Base-by-base conservation (phyloP, 345 rosid genomes). In the Iberis pinnata region DNA sequence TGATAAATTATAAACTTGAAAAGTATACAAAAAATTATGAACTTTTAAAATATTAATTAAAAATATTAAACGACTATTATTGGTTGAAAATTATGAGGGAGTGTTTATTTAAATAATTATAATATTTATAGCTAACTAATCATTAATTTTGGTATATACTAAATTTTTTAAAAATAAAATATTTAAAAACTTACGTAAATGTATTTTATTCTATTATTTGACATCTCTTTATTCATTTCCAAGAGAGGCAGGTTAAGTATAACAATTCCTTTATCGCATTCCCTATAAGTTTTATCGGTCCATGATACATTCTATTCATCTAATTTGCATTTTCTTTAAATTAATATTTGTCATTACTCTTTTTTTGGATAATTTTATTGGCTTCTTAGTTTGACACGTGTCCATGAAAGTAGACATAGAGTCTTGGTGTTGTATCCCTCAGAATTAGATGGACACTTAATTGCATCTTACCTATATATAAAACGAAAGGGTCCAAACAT, bases 311-410 rank as follows among this genome's bases (percentile, higher is more conserved):
- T 39, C 62, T 7, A 4, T 19, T 39, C 62, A 65, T 57, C 53
- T 37, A 66, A 47, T 46, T 53, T 67, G 56, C 71, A 60, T 67
- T 67, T 67, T 67, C 71, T 60, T 67, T 19, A 59, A 49, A 54
- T 47, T 12, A 13, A 29, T 12, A 26, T 29, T 36, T 26, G 39
- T 29, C 4, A 29, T 39, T 1, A n/a, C n/a, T 4, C 1, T 31
- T 1, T n/a, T 22, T 40, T 25, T 9, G 2, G 4, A 8, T 8
- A 13, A n/a, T 25, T 18, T n/a, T 44, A 20, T 14, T 44, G 49
- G n/a, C 43, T 39, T 45, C 38, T 9, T 12, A 38, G 19, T n/a
- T 12, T 39, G 50, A 53, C 71, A 67, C 59, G 43, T 59, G 49
- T 59, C 65, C 60, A 39, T 52, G 14, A 33, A 46, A 29, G n/a